Evolutionary conservation across 1,284 basidiomycete species (phyloP).

Genomic region (Leccinum variabile): DNA sequence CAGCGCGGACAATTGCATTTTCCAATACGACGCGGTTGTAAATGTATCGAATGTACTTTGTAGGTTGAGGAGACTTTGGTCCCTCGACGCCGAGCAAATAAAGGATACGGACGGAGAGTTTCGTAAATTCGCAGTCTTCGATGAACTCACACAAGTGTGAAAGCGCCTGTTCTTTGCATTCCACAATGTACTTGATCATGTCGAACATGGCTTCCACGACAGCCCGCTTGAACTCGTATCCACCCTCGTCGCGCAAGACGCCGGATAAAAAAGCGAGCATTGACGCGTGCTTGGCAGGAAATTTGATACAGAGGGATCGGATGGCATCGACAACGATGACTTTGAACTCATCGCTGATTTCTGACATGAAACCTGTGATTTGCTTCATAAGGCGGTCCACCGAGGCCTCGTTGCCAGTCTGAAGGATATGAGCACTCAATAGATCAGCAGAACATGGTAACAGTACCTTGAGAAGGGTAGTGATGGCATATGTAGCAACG

Average conservation of each 20-base stretch:
- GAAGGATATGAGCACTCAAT: slow-evolving; percentile 14
- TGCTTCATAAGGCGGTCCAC: slow-evolving; percentile 99
- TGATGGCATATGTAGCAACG: slow-evolving; percentile 98
- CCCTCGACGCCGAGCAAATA: slow-evolving; percentile 96
- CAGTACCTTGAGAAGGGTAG: slow-evolving; percentile 89
- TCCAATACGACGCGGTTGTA: slow-evolving; percentile 99
- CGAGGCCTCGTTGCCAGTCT: slow-evolving; percentile 98
- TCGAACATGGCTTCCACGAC: slow-evolving; percentile 99
- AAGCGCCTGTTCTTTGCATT: slow-evolving; percentile 95
- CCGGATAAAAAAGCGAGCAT: slow-evolving; percentile 96
- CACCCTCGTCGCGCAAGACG: slow-evolving; percentile 94
- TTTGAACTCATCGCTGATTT: slow-evolving; percentile 99
- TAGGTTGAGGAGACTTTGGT: slow-evolving; percentile 91
- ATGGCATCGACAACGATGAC: slow-evolving; percentile 99
- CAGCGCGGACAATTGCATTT: slow-evolving; percentile 97
- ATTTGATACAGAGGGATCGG: slow-evolving; percentile 97
- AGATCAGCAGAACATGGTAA: slow-evolving; percentile 1
- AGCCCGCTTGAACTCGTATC: slow-evolving; percentile 99
- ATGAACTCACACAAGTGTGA: slow-evolving; percentile 99
- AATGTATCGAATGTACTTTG: slow-evolving; percentile 99
- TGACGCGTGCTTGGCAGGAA: slow-evolving; percentile 93
- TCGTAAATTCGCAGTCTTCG: slow-evolving; percentile 99
- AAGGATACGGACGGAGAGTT: slow-evolving; percentile 95
- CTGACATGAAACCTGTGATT: slow-evolving; percentile 98
- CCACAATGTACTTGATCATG: slow-evolving; percentile 97